Base-by-base conservation (phyloP, 148 eudicot species). In the Linanthus parryae region DNA sequence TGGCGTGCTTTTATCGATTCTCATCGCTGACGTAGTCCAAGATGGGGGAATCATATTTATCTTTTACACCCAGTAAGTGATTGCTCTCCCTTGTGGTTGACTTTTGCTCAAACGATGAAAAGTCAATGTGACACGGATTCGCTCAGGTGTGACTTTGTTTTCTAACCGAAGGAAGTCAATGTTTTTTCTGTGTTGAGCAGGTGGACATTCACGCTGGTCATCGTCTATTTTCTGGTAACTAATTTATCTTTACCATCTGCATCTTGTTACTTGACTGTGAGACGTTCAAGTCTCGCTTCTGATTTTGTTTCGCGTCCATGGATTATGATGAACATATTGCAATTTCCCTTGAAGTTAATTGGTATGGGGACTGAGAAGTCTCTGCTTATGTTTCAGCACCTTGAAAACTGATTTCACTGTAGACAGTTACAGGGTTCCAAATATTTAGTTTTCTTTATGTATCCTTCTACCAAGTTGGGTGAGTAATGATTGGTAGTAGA, bases 201-300 rank as follows among this genome's bases (percentile, higher is more conserved):
- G 75, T 92, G 87, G 91, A 88, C 99, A 35, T 92, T 92, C 64
- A 8, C 73, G 2, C 63, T 87, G 57, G 85, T 84, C 52, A 79
- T 88, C 31, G n/a, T 75, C 44, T 88, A 79, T 66, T 92, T 92
- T 68, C 94, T 90, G 98, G 98, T 92, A 88, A 53, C 51, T 42
- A 54, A 30, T 50, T 42, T 38, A 16, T 54, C 53, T 19, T 18
- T 36, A 20, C 24, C 26, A 33, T 15, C 37, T n/a, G n/a, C n/a
- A n/a, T n/a, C n/a, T n/a, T n/a, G n/a, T n/a, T n/a, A n/a, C n/a
- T n/a, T n/a, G n/a, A n/a, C n/a, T n/a, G n/a, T n/a, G n/a, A n/a
- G n/a, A n/a, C n/a, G n/a, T n/a, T n/a, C n/a, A n/a, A n/a, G n/a
- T n/a, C n/a, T n/a, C n/a, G n/a, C n/a, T n/a, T n/a, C n/a, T n/a